Evolutionary conservation across 306 rosid species (phyloP), one percentile per base, ranked within the genome.

Genomic region (Macrotyloma uniflorum): DNA sequence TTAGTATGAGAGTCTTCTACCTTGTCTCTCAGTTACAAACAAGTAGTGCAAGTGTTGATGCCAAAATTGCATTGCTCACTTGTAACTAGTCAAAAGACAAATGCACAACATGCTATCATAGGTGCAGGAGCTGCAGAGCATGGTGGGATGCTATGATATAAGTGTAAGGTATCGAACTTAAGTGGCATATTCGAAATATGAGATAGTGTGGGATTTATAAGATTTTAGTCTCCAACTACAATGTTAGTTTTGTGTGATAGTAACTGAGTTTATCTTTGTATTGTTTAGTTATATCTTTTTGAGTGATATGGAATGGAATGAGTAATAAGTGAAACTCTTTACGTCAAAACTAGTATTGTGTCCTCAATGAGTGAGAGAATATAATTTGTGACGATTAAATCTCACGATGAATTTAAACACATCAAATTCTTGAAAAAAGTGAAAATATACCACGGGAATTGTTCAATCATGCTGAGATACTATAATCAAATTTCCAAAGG

Each of bases 401-500:
- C 20, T 50, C 20, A 51, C 47, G 24, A 11, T n/a, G 67, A 61
- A 51, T 30, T 42, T 51, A 53, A 59, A 42, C 3, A 59, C 7
- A 59, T 14, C 46, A 42, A 61, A 30, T 32, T 70, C 66, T 79
- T 71, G 55, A 71, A 70, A 71, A 70, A 79, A 28, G 65, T 36
- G 46, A 47, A 68, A 24, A 5, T 67, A 22, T 54, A 32, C 38
- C 19, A 11, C 70, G 63, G 72, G 43, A 20, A 28, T 28, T 59
- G 47, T 30, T 58, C 15, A 30, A 5, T 28, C 22, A 62, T 46
- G 16, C 70, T 3, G 46, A 26, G 59, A 57, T 47, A 28, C 35
- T 38, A 30, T 59, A 6, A 28, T 11, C 53, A 61, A 30, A 30
- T 45, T 20, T 43, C 5, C 8, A 75, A 75, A 30, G 61, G 23